A percentile compares a stretch with the other conserved stretches of the same genome.
Conservation (phyloP, 108 stramenopile genomes). For the Discostella pseudostelligera region DNA sequence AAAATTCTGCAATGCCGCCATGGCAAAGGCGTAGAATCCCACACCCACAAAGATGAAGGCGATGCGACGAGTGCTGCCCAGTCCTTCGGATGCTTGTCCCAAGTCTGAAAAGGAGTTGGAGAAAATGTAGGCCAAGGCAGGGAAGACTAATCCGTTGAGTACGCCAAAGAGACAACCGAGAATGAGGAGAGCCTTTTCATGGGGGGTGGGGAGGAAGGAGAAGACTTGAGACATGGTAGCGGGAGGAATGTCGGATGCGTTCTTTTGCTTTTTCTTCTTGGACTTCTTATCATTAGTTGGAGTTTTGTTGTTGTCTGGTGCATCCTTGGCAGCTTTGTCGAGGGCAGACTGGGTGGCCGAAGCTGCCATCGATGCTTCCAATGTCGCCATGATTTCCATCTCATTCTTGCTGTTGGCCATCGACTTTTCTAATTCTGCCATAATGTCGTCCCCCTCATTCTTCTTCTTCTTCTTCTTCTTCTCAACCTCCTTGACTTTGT, state of each 20-base stretch:
- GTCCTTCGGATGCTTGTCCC: slow-evolving; percentile 30
- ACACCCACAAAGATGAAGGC: slow-evolving; percentile 60
- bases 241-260: slow-evolving; percentile 13
- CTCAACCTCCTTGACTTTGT: background rate
- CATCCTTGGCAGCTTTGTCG: background rate
- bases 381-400: background rate
- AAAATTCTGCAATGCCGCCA: slow-evolving; percentile 41
- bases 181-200: slow-evolving; percentile 17
- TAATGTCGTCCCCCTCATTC: no score
- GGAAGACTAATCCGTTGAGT: slow-evolving; percentile 46
- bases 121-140: slow-evolving; percentile 64
- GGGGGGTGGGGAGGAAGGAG: slow-evolving; percentile 37
- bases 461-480: background rate
- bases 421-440: background rate
- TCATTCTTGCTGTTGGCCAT: no score
- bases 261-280: slow-evolving; percentile 23
- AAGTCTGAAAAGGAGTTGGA: slow-evolving; percentile 48
- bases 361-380: background rate
- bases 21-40: slow-evolving; percentile 55
- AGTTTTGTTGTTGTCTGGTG: background rate
- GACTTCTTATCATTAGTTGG: background rate
- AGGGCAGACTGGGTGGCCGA: background rate
- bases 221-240: slow-evolving; percentile 40
- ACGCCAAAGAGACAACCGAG: slow-evolving; percentile 33
- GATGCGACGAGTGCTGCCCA: slow-evolving; percentile 33